Evolutionary conservation across 2,329 filamentous ascomycete genomes (phyloP), one percentile per base, ranked within the genome.

Genomic region (Exophiala spinifera): DNA sequence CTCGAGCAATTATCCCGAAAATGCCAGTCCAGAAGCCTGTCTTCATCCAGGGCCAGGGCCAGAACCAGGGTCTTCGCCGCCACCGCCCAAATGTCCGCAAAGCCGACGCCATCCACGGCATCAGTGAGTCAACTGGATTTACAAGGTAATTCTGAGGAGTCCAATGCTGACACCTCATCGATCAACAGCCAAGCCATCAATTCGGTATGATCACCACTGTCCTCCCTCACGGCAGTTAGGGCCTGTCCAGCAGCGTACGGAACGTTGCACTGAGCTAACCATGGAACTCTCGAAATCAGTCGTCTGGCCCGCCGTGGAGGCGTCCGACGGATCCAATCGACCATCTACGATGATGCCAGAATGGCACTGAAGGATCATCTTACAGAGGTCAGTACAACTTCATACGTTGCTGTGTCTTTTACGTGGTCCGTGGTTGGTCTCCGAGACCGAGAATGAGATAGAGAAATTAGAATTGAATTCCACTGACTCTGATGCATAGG

Each of bases 281-380:
- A 44, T 6, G 19, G 42, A 28, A 23, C 23, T 25, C 23, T 25
- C 7, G 8, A 11, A 11, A 13, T 7, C 46, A 51, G 54, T 15
- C 51, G 55, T 28, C 69, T 72, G 1, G 70, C 70, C 2, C 69
- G 71, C 1, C 67, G 70, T 3, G 71, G 67, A 0, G 71, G 71
- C 0, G 61, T 72, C 0, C 43, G 61, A 0, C 49, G 70, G 0
- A 72, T 73, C 0, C 63, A 67, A 4, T 46, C 21, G 0, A 61
- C 60, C 0, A 65, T 72, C 1, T 72, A 72, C 19, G 49, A 66
- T 0, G 62, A 65, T 1, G 58, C 65, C 2, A 61, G 70, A 0
- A 3, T 49, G 0, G 65, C 65, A 0, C 5, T 71, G 0, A 56
- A 58, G 13, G 46, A 58, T 0, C 56, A 65, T 0, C 43, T 72